Evolutionary conservation across 495 filamentous ascomycete species (phyloP), one percentile per base, ranked within the genome.

Genomic region (Penicillium angulare): DNA sequence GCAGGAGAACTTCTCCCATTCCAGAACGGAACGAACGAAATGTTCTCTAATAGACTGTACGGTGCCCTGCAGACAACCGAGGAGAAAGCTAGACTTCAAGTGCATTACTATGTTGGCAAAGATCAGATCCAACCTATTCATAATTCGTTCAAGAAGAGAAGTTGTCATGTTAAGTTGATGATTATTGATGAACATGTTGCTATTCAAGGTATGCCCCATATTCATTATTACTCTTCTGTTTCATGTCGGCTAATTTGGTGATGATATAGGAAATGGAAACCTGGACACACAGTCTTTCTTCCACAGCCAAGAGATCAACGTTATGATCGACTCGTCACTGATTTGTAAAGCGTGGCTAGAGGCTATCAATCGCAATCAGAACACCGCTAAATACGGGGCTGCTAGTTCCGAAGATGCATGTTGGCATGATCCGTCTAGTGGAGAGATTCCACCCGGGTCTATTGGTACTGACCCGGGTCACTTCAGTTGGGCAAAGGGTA

Each of bases 241-340:
- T 23, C n/a, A n/a, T n/a, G n/a, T n/a, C n/a, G n/a, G n/a, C n/a
- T n/a, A n/a, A n/a, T n/a, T n/a, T n/a, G n/a, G n/a, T n/a, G n/a
- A n/a, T n/a, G n/a, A n/a, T n/a, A 5, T 22, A 71, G 86, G 87
- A 5, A 88, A 81, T 53, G 87, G 88, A 1, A 92, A 92, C 60
- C 82, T 88, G 58, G 87, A 92, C 47, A 89, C 87, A n/a, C 88
- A 92, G 69, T 81, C 76, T 50, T 92, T 84, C 81, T 90, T 74
- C 54, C 87, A 92, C 60, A 81, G 76, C 29, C 86, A 89, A 64
- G 88, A 92, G 61, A 76, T 86, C 47, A 92, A 92, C 56, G 56
- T 90, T 10, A 77, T 92, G 74, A 60, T 89, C 12, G 87, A 92
- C 48, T 83, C 78, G 3, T 59, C 63, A 0, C 46, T 69, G 2